Conservation (phyloP, 2,329 filamentous ascomycete species). For the Paracamarosporium sp. region DNA sequence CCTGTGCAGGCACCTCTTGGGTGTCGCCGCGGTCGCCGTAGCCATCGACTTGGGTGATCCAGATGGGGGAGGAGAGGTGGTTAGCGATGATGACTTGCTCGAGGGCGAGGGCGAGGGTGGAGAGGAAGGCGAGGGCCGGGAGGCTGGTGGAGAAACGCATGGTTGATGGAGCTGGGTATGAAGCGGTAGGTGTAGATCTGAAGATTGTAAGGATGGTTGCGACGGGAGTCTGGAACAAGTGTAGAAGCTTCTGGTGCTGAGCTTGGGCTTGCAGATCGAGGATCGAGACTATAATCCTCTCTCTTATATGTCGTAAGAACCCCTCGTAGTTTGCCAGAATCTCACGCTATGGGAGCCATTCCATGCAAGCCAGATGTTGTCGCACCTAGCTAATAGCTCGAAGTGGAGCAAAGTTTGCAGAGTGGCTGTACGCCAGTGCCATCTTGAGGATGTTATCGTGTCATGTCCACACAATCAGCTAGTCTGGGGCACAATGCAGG, state of each 20-base stretch:
- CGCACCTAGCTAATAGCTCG: not conserved
- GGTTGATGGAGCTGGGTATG: not conserved
- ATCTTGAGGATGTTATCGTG: conserved; percentile 19
- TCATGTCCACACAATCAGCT: not conserved
- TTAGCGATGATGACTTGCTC: conserved; percentile 26
- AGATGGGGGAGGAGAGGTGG: conserved; percentile 32
- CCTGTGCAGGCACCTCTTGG: conserved; percentile 9
- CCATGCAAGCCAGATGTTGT: not conserved
- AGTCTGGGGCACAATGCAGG: conserved; percentile 12
- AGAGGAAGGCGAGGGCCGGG: conserved; percentile 18
- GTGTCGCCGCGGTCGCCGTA: conserved; percentile 1
- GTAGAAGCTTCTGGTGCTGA: not conserved
- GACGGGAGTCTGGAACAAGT: not conserved
- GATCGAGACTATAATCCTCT: not conserved
- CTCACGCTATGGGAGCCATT: not conserved
- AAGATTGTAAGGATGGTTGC: not conserved
- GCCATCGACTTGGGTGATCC: conserved; percentile 24
- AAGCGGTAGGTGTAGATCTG: not conserved
- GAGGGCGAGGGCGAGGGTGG: conserved; percentile 15
- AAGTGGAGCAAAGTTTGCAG: conserved; percentile 9
- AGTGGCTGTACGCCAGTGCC: conserved; percentile 19
- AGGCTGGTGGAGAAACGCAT: conserved; percentile 28
- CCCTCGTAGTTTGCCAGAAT: not conserved
- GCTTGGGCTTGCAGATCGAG: conserved; percentile 1
- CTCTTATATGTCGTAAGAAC: not conserved